These are phyloP conservation scores for Fusarium devonianum DNA, from an alignment of 2,329 filamentous ascomycete genomes.

Conservation along the genomic window DNA sequence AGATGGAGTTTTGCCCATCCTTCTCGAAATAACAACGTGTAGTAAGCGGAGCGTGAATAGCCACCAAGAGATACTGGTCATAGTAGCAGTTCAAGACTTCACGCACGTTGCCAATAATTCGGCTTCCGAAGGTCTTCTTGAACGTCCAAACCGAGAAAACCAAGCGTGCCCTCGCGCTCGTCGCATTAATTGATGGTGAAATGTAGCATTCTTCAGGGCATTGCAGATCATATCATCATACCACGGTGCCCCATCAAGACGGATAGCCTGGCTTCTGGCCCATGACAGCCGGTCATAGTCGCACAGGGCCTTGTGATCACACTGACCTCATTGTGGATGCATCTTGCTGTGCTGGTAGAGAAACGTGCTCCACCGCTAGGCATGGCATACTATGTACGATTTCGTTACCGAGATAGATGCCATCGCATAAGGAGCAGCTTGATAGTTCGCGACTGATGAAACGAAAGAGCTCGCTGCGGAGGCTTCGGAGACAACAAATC, in stretches of 20 bases:
- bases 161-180: too few relatives aligned
- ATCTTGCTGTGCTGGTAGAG: not conserved
- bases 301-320: not conserved
- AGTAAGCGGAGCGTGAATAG: too few relatives aligned
- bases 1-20: too few relatives aligned
- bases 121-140: not conserved
- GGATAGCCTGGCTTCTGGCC: too few relatives aligned
- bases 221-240: not conserved
- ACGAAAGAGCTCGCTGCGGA: conserved; percentile 17
- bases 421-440: conserved; percentile 1
- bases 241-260: conserved; percentile 1
- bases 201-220: conserved; percentile 1
- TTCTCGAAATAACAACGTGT: too few relatives aligned
- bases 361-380: not conserved
- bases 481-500: conserved; percentile 25
- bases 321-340: not conserved
- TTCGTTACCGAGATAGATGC: not conserved
- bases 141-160: too few relatives aligned
- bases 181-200: too few relatives aligned
- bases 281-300: conserved; percentile 6
- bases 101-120: too few relatives aligned
- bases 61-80: too few relatives aligned
- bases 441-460: conserved; percentile 10
- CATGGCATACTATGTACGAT: not conserved
- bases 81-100: too few relatives aligned